These are phyloP conservation scores for Starmera pachycereana DNA, from an alignment of 805 yeast genomes.

Conservation along the genomic window DNA sequence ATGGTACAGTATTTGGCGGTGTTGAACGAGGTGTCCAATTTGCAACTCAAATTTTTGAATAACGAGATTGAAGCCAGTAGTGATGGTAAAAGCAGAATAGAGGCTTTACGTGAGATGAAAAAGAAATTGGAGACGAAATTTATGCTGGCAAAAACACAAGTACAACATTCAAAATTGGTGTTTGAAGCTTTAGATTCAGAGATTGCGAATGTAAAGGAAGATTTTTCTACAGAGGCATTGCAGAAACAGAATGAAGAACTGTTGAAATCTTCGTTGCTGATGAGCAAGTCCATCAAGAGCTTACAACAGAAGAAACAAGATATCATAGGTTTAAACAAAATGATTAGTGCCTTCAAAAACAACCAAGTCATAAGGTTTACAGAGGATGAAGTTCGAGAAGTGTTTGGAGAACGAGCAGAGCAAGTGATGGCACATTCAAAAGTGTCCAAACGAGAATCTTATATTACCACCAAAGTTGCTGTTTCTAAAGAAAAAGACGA, in stretches of 20 bases:
- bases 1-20: not conserved
- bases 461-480: not conserved
- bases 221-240: constrained; percentile 3
- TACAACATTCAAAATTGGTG: constrained; percentile 7
- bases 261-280: constrained; percentile 4
- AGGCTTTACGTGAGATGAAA: constrained; percentile 2
- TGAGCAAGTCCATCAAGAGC: constrained; percentile 8
- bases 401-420: constrained; percentile 7
- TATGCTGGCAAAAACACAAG: constrained; percentile 3
- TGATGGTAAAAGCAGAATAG: not conserved
- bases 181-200: constrained; percentile 3
- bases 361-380: constrained; percentile 1
- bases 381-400: constrained; percentile 8
- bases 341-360: constrained; percentile 3
- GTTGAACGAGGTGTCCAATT: not conserved
- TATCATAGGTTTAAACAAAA: constrained; percentile 8
- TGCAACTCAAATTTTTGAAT: not conserved
- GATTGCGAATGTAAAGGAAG: not conserved
- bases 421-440: constrained; percentile 1
- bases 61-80: not conserved
- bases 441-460: not conserved
- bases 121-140: constrained; percentile 4
- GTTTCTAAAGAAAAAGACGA: not conserved
- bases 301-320: constrained; percentile 9
- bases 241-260: constrained; percentile 4